These are phyloP conservation scores for Calocybe cyanea DNA, from an alignment of 768 basidiomycete species.

Conservation along the genomic window DNA sequence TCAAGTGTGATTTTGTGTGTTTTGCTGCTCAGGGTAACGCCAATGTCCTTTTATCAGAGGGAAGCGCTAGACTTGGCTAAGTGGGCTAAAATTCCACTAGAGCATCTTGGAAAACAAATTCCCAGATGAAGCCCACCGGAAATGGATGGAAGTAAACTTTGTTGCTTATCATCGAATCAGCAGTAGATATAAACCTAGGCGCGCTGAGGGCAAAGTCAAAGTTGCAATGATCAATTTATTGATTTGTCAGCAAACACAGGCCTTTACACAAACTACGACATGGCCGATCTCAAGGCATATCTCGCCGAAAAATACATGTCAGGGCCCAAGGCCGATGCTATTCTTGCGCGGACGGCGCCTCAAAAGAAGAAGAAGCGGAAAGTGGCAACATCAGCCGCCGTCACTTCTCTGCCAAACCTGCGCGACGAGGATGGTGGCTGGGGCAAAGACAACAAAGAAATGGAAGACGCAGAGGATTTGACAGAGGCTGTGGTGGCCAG, in stretches of 20 bases:
- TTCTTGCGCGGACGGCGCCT: constrained; percentile 60
- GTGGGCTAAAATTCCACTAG: too few relatives aligned
- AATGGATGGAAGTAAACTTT: too few relatives aligned
- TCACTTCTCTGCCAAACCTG: constrained; percentile 31
- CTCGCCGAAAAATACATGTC: constrained; percentile 94
- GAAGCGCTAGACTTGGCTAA: too few relatives aligned
- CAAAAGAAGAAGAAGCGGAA: constrained; percentile 82
- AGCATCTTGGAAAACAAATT: too few relatives aligned
- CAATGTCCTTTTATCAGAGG: too few relatives aligned
- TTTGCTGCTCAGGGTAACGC: too few relatives aligned
- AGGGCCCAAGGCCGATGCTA: constrained; percentile 93
- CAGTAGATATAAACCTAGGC: too few relatives aligned
- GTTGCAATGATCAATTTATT: background rate
- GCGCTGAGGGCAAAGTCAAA: too few relatives aligned
- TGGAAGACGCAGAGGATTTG: constrained; percentile 54
- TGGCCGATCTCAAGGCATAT: constrained; percentile 71
- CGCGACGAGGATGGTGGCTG: constrained; percentile 75
- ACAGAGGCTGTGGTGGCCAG: constrained; percentile 65
- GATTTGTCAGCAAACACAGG: constrained; percentile 9
- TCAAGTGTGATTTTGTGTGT: too few relatives aligned
- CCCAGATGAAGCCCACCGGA: too few relatives aligned
- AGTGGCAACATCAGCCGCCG: constrained; percentile 24
- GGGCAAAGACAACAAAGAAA: constrained; percentile 41
- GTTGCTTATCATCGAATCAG: too few relatives aligned
- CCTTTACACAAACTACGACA: constrained; percentile 20